phyloP scores from a whole-genome alignment of 164 flowering plant species.

The Liquidambar formosana region DNA sequence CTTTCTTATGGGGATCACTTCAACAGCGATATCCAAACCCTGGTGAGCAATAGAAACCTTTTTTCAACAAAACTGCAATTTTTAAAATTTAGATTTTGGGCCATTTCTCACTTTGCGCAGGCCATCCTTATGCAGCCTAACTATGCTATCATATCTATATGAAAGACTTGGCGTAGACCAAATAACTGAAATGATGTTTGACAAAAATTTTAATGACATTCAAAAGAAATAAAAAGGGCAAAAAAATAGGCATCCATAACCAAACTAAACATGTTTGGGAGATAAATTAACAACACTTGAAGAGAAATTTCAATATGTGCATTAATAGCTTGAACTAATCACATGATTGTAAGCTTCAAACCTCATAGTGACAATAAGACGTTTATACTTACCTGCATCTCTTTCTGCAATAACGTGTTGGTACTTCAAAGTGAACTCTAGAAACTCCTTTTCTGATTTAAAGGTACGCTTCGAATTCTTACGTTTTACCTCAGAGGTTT shows the following conservation, averaged over 20 bases:
- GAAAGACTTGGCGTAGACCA: neutral
- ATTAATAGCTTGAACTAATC: neutral
- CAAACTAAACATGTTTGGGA: neutral
- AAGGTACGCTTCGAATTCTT: slow-evolving; percentile 66
- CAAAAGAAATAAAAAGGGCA: neutral
- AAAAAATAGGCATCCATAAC: too few relatives aligned
- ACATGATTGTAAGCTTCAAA: neutral
- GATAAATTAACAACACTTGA: too few relatives aligned
- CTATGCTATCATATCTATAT: neutral
- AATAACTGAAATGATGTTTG: neutral
- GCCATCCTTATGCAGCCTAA: neutral
- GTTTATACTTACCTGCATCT: slow-evolving; percentile 66
- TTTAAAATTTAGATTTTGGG: too few relatives aligned
- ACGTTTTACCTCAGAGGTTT: slow-evolving; percentile 66
- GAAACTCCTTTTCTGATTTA: slow-evolving; percentile 78
- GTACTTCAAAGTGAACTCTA: slow-evolving; percentile 85
- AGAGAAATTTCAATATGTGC: neutral
- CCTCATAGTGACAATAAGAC: neutral
- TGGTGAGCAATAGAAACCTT: too few relatives aligned
- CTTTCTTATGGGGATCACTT: neutral
- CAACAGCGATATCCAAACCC: neutral
- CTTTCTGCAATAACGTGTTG: slow-evolving; percentile 90
- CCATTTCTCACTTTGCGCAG: too few relatives aligned
- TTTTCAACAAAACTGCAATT: too few relatives aligned
- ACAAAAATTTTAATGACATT: too few relatives aligned